Base-by-base conservation (phyloP, 1,284 basidiomycete genomes). In the Wallemia ichthyophaga region DNA sequence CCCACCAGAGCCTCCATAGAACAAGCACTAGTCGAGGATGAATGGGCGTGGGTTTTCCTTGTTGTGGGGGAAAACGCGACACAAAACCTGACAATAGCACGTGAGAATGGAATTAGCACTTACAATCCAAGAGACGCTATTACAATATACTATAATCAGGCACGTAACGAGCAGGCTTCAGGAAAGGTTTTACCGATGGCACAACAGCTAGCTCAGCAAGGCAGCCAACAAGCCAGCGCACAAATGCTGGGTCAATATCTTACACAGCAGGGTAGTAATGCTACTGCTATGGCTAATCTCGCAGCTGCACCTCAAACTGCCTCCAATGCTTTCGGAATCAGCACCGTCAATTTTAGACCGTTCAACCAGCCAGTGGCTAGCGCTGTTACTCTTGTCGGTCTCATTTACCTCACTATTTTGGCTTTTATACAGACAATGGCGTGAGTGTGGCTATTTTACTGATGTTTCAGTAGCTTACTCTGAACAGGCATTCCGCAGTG, bases 31-130 rank as follows among this genome's bases (percentile, higher is more conserved):
- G 61, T 56, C 19, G 48, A 70, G 1, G 59, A 68, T 5, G 68
- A 71, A 27, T 61, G 64, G 17, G 64, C 65, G 1, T 72, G 71
- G 71, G 64, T 68, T 17, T 69, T 67, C 3, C 66, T 72, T 13
- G 68, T 71, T 71, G 70, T 70, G 21, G 64, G 67, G 58, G 61
- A 66, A 1, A 68, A 68, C 48, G 69, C 69, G 1, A 69, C 67
- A 1, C 28, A 59, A 1, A 61, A 57, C 3, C 64, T 72, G 1
- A 62, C 64, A 19, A 58, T 56, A 1, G 71, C 71, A 3, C 69
- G 70, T 7, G 60, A 57, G 17, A 66, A 64, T 27, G 71, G 71
- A 13, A 66, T 71, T 60, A 58, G 62, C 7, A 62, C 66, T 1
- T 71, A 70, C 60, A 64, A 71, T 60, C 69, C 69, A 1, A 53